phyloP scores from a whole-genome alignment of 225 moss, liverwort and hornwort species.

The Pseudoscleropodium purum region DNA sequence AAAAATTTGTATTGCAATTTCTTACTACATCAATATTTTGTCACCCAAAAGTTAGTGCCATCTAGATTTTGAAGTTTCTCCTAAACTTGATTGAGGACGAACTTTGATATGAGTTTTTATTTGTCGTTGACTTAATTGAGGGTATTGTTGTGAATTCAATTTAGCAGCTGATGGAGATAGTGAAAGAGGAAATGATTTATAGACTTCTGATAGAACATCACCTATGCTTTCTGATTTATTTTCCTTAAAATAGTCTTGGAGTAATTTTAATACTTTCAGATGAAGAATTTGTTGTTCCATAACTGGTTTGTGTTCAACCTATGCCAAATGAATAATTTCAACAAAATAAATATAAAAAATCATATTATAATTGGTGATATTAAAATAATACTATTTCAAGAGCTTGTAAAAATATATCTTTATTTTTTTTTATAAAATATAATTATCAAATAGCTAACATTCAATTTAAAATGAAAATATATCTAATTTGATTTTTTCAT shows the following conservation, averaged over 20 bases:
- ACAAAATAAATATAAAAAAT: neutral
- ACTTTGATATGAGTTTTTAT: neutral
- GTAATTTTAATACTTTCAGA: conserved; percentile 11
- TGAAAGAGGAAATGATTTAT: neutral
- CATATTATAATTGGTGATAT: neutral
- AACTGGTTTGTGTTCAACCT: conserved; percentile 34
- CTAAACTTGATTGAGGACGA: neutral
- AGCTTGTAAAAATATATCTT: neutral
- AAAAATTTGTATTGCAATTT: neutral
- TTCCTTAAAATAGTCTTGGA: conserved; percentile 18
- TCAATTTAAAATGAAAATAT: neutral
- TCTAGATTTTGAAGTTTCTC: neutral
- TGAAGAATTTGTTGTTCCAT: conserved; percentile 38
- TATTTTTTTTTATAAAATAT: neutral
- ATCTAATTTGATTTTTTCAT: neutral
- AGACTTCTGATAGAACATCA: neutral
- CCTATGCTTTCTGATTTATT: neutral
- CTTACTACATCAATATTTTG: neutral
- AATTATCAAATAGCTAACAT: no score
- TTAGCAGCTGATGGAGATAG: neutral
- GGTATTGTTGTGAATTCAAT: neutral
- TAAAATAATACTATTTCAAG: neutral
- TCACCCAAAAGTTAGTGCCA: neutral
- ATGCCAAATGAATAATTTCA: neutral
- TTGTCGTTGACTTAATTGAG: neutral